A percentile compares a stretch with the other conserved stretches of the same genome.
Conservation (phyloP, 495 filamentous ascomycete genomes). For the Penicillium waksmanii region DNA sequence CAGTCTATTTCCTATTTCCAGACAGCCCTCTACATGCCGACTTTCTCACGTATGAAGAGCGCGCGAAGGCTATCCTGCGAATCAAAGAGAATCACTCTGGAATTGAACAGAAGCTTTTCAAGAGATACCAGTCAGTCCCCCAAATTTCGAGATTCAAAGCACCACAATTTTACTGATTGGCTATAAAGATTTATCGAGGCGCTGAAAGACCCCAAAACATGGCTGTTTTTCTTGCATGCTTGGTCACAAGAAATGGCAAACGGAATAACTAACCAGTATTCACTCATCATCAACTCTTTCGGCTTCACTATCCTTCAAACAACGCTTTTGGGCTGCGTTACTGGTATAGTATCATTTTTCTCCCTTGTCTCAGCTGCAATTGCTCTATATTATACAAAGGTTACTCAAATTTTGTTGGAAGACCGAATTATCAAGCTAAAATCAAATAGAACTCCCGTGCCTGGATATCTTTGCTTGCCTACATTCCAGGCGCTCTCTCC, state of each 20-base stretch:
- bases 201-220: constrained; percentile 32
- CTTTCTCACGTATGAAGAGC: constrained; percentile 58
- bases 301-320: constrained; percentile 46
- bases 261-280: constrained; percentile 47
- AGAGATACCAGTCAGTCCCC: constrained; percentile 46
- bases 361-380: constrained; percentile 34
- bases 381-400: constrained; percentile 35
- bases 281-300: constrained; percentile 47
- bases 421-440: neutral
- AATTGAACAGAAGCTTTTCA: constrained; percentile 60
- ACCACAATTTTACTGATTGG: neutral
- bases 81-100: constrained; percentile 61
- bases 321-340: constrained; percentile 37
- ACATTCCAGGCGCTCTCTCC: constrained; percentile 34
- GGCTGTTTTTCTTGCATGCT: constrained; percentile 44
- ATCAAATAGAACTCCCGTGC: constrained; percentile 37
- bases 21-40: constrained; percentile 60
- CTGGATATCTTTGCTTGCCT: constrained; percentile 40
- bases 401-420: neutral
- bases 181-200: constrained; percentile 33
- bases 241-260: constrained; percentile 49
- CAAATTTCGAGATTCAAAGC: neutral
- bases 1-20: constrained; percentile 56
- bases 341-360: constrained; percentile 38
- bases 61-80: constrained; percentile 56